A percentile compares a stretch with the other conserved stretches of the same genome.
Conservation (phyloP, 805 yeast genomes). For the Wickerhamiella kazuoi region DNA sequence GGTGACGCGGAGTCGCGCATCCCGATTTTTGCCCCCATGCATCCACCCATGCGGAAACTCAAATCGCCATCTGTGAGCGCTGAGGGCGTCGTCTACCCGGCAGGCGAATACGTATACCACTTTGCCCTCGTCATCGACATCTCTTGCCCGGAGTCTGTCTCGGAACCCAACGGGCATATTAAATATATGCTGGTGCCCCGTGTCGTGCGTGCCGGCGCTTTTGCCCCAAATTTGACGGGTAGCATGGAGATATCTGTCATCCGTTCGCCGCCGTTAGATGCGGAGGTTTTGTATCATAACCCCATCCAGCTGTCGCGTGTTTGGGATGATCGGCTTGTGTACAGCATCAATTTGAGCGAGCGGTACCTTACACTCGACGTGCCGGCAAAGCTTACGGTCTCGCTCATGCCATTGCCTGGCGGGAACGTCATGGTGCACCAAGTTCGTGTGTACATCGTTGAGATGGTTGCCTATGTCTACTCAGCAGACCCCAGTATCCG, state of each 20-base stretch:
- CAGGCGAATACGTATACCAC: conserved; percentile 71
- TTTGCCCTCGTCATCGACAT: conserved; percentile 68
- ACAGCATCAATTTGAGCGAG: conserved; percentile 63
- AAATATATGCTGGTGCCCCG: conserved; percentile 41
- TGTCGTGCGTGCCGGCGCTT: conserved; percentile 53
- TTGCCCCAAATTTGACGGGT: conserved; percentile 50
- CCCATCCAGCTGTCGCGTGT: conserved; percentile 66
- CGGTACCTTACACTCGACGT: conserved; percentile 60
- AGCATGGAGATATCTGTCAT: conserved; percentile 42
- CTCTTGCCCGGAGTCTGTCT: conserved; percentile 54
- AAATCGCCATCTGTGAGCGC: conserved; percentile 7
- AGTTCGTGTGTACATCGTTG: conserved; percentile 12
- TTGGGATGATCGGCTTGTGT: conserved; percentile 70
- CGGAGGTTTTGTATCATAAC: conserved; percentile 58
- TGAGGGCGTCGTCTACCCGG: conserved; percentile 29
- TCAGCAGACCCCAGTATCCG: conserved; percentile 14
- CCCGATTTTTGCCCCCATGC: conserved; percentile 13
- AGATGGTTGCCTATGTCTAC: conserved; percentile 15
- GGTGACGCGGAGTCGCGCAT: conserved; percentile 4
- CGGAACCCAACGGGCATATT: conserved; percentile 59
- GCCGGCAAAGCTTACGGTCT: conserved; percentile 54
- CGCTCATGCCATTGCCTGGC: conserved; percentile 41
- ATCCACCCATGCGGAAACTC: conserved; percentile 12
- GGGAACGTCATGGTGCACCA: conserved; percentile 63
- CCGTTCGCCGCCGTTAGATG: conserved; percentile 51